phyloP scores from a whole-genome alignment of 2,329 filamentous ascomycete species.

The Stachybotrys echinatus region DNA sequence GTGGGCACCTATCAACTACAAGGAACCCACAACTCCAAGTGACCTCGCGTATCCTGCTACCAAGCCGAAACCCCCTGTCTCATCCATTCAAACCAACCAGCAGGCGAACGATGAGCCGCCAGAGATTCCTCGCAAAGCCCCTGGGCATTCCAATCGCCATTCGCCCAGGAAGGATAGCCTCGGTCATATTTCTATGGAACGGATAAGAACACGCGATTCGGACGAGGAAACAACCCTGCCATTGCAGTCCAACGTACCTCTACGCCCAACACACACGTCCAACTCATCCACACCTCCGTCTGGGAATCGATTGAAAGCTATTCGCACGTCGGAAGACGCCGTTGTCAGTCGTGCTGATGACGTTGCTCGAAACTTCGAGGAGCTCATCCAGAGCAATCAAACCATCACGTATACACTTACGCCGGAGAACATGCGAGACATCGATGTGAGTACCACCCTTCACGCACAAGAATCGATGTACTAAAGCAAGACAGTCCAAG shows the following conservation, averaged over 20 bases:
- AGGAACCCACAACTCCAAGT: background rate
- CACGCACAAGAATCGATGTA: background rate
- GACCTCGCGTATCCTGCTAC: background rate
- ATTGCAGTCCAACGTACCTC: slow-evolving; percentile 14
- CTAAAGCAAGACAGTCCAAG: slow-evolving; percentile 26
- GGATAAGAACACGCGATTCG: slow-evolving; percentile 30
- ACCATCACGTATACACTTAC: slow-evolving; percentile 81
- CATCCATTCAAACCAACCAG: background rate
- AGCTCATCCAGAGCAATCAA: slow-evolving; percentile 75
- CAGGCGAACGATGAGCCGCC: slow-evolving; percentile 1
- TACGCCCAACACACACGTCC: slow-evolving; percentile 37
- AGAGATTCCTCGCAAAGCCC: slow-evolving; percentile 26
- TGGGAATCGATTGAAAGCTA: slow-evolving; percentile 39
- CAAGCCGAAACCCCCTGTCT: background rate
- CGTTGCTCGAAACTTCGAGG: slow-evolving; percentile 66
- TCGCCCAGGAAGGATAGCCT: slow-evolving; percentile 24
- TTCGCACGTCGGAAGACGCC: slow-evolving; percentile 55
- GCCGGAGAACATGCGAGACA: slow-evolving; percentile 71
- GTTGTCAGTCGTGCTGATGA: slow-evolving; percentile 44
- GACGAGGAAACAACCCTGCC: slow-evolving; percentile 17
- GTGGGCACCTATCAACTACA: background rate
- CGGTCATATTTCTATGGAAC: slow-evolving; percentile 16
- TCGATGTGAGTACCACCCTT: slow-evolving; percentile 52
- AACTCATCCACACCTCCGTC: slow-evolving; percentile 36
- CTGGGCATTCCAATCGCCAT: slow-evolving; percentile 16